These are phyloP conservation scores for Mucor sp. DNA, from an alignment of 371 early-diverging fungal species.

Conservation along the genomic window DNA sequence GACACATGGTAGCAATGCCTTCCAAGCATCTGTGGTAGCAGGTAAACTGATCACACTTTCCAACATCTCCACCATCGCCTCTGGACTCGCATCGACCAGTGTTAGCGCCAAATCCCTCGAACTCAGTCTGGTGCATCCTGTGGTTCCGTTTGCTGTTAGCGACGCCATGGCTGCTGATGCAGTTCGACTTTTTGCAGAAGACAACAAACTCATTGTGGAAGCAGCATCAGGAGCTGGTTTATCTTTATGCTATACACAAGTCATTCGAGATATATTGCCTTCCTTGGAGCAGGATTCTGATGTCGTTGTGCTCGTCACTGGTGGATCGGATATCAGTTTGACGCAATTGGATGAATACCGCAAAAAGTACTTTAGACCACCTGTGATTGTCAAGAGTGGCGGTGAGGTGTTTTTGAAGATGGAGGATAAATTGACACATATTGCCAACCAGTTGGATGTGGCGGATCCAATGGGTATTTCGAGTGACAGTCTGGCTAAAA, in stretches of 20 bases:
- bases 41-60: conserved; percentile 57
- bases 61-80: conserved; percentile 59
- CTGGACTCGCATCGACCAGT: conserved; percentile 54
- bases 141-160: conserved; percentile 63
- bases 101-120: conserved; percentile 59
- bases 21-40: conserved; percentile 66
- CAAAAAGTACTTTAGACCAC: conserved; percentile 49
- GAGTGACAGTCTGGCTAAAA: conserved; percentile 6
- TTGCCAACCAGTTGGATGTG: conserved; percentile 29
- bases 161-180: conserved; percentile 65
- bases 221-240: conserved; percentile 63
- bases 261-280: conserved; percentile 58
- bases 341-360: conserved; percentile 51
- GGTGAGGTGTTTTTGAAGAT: conserved; percentile 61
- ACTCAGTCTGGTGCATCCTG: conserved; percentile 59
- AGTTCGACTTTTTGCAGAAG: conserved; percentile 58
- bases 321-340: conserved; percentile 61
- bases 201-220: conserved; percentile 59
- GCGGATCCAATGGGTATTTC: conserved; percentile 36
- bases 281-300: conserved; percentile 49
- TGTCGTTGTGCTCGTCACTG: conserved; percentile 60
- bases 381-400: conserved; percentile 62
- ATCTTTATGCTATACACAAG: conserved; percentile 55
- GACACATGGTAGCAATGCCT: conserved; percentile 73
- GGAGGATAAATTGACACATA: conserved; percentile 40